Evolutionary conservation across 371 early-diverging fungal species (phyloP).

Genomic region (Sporodiniella umbellata): DNA sequence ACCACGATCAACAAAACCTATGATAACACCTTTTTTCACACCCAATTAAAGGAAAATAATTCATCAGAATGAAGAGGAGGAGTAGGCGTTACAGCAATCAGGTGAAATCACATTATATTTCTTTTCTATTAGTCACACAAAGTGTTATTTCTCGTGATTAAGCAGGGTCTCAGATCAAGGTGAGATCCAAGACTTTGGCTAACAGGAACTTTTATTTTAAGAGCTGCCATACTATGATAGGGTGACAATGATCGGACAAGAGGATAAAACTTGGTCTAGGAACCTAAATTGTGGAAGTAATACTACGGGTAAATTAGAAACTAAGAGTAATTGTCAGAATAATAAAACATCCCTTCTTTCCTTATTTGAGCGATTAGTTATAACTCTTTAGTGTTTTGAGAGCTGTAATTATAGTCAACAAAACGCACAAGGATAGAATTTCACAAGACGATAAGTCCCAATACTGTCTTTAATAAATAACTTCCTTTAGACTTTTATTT

Average conservation of each 20-base stretch:
- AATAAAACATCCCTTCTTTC: conserved; percentile 1
- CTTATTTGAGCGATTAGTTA: conserved; percentile 8
- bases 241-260: conserved; percentile 3
- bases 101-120: conserved; percentile 7
- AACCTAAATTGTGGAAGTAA: too few species aligned
- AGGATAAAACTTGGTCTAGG: background rate
- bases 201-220: background rate
- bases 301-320: conserved; percentile 1
- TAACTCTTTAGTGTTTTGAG: conserved; percentile 11
- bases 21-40: conserved; percentile 15
- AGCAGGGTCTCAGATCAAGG: conserved; percentile 2
- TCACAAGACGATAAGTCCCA: background rate
- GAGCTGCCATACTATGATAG: background rate
- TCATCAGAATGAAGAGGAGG: conserved; percentile 14
- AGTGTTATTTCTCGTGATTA: conserved; percentile 10
- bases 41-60: conserved; percentile 16
- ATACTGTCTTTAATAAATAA: too few species aligned
- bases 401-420: conserved; percentile 6
- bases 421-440: conserved; percentile 7
- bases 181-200: conserved; percentile 1
- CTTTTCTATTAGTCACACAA: conserved; percentile 12
- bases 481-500: too few species aligned
- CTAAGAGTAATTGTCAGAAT: background rate
- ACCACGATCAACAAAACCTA: conserved; percentile 15
- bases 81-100: conserved; percentile 9